Conservation (phyloP, 176 grass and related monocot genomes). For the Eleusine coracana region DNA sequence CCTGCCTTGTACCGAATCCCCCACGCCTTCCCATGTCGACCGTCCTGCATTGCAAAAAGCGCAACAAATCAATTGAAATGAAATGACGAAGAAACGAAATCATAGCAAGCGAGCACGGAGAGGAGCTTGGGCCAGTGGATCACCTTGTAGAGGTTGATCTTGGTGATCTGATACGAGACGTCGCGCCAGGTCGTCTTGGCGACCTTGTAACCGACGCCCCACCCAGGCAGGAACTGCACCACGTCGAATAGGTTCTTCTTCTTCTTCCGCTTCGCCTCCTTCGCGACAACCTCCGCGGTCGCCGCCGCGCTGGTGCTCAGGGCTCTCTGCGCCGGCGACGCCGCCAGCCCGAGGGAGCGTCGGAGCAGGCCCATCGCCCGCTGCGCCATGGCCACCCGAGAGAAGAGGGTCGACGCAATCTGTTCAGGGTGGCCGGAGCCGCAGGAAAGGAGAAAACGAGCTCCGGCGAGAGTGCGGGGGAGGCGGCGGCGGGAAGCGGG, state of each 20-base stretch:
- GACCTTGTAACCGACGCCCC: conserved; percentile 88
- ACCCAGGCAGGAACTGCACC: conserved; percentile 79
- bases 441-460: not conserved
- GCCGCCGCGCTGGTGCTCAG: conserved; percentile 34
- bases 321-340: conserved; percentile 31
- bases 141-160: conserved; percentile 98
- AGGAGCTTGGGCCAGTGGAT: not conserved
- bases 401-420: not conserved
- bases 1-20: conserved; percentile 87
- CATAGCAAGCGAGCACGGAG: not conserved
- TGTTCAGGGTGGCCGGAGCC: not conserved
- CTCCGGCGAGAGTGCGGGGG: conserved; percentile 15
- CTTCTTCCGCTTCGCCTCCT: conserved; percentile 60
- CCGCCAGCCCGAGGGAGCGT: conserved; percentile 20
- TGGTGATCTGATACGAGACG: conserved; percentile 86
- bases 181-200: conserved; percentile 94
- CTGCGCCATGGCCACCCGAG: conserved; percentile 27
- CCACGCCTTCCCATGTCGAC: conserved; percentile 92
- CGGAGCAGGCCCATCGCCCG: conserved; percentile 37
- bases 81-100: not conserved
- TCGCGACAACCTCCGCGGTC: conserved; percentile 8
- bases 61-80: conserved; percentile 11
- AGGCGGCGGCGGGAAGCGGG: conserved; percentile 17
- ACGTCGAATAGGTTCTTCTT: conserved; percentile 97
- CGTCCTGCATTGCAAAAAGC: conserved; percentile 54